A percentile compares a stretch with the other conserved stretches of the same genome.
These are phyloP conservation scores for Pseudopyricularia javanii DNA, from an alignment of 2,329 filamentous ascomycete genomes.

Conservation along the genomic window DNA sequence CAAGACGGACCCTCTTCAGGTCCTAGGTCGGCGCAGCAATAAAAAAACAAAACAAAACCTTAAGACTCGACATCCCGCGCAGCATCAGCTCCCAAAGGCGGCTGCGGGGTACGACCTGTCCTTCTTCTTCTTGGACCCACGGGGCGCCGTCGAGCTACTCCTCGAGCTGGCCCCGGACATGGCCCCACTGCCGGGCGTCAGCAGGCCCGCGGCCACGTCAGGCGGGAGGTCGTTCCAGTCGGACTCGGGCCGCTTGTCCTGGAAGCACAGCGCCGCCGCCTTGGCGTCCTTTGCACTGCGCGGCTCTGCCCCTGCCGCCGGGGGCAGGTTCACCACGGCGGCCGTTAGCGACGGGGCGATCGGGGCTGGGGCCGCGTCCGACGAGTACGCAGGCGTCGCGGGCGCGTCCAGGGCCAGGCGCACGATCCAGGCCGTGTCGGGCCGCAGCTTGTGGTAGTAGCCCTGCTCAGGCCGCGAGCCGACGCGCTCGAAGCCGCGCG, in stretches of 20 bases:
- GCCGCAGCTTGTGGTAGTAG: slow-evolving; percentile 52
- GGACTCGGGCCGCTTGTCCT: slow-evolving; percentile 43
- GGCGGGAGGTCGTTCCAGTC: slow-evolving; percentile 57
- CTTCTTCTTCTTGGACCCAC: slow-evolving; percentile 35
- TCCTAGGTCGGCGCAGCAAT: too few relatives aligned
- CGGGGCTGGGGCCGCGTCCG: neutral
- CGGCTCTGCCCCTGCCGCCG: neutral
- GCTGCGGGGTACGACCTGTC: slow-evolving; percentile 50
- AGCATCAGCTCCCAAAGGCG: slow-evolving; percentile 34
- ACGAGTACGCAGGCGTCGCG: slow-evolving; percentile 7
- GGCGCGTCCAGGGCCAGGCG: slow-evolving; percentile 19
- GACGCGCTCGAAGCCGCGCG: slow-evolving; percentile 40
- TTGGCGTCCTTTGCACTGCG: slow-evolving; percentile 5
- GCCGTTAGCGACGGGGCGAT: neutral
- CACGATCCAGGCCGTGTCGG: slow-evolving; percentile 50
- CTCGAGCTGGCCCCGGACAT: slow-evolving; percentile 36
- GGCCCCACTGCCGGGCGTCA: neutral
- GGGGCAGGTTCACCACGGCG: neutral
- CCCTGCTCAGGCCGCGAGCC: slow-evolving; percentile 31
- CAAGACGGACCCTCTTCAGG: too few relatives aligned
- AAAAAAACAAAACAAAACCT: too few relatives aligned
- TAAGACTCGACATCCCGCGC: too few relatives aligned
- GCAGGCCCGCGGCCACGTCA: slow-evolving; percentile 22
- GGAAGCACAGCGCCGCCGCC: slow-evolving; percentile 33
- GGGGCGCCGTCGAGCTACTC: slow-evolving; percentile 37